These are phyloP conservation scores for Trametes maxima DNA, from an alignment of 768 basidiomycete species.

Conservation along the genomic window DNA sequence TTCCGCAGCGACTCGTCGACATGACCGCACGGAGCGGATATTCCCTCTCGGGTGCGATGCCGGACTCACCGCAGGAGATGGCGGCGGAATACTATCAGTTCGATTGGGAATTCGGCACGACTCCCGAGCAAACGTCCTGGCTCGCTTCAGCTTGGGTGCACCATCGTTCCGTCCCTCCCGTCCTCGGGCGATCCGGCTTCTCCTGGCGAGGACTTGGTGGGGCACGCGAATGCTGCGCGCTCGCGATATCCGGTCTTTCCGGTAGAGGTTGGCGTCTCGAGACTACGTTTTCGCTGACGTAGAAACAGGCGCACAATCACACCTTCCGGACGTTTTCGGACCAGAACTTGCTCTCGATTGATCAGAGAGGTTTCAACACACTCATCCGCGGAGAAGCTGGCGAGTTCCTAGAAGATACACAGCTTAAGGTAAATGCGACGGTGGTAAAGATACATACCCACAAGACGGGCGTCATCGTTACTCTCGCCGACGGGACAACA, in stretches of 20 bases:
- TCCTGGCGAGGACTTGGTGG: conserved; percentile 28
- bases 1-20: conserved; percentile 53
- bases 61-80: conserved; percentile 46
- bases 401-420: conserved; percentile 50
- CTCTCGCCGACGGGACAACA: conserved; percentile 43
- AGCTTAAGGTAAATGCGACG: conserved; percentile 52
- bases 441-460: conserved; percentile 52
- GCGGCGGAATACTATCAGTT: conserved; percentile 62
- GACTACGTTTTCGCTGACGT: conserved; percentile 15
- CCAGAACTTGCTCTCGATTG: conserved; percentile 54
- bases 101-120: conserved; percentile 55
- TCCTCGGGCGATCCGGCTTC: conserved; percentile 23
- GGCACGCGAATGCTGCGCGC: conserved; percentile 4
- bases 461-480: conserved; percentile 48
- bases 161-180: conserved; percentile 3
- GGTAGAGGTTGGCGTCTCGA: conserved; percentile 7
- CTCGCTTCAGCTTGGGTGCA: conserved; percentile 65
- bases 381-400: conserved; percentile 59
- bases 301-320: conserved; percentile 60
- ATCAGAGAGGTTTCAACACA: conserved; percentile 63
- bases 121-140: conserved; percentile 65
- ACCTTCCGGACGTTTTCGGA: conserved; percentile 58
- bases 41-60: conserved; percentile 48
- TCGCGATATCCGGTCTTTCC: conserved; percentile 27
- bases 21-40: conserved; percentile 57